Evolutionary conservation across 768 basidiomycete species (phyloP), one percentile per base, ranked within the genome.

Genomic region (Suillus alpinus): DNA sequence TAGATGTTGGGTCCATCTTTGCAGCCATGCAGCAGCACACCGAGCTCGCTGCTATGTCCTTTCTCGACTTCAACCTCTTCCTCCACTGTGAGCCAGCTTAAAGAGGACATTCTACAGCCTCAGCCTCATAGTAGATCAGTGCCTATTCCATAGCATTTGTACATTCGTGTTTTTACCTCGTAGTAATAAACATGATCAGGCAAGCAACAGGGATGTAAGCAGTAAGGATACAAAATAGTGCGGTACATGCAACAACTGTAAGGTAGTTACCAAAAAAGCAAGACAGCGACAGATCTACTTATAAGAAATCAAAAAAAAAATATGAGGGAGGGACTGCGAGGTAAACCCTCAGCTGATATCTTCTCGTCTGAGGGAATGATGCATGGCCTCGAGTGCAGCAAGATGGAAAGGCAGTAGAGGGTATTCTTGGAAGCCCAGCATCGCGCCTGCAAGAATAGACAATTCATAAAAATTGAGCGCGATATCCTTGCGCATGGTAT

Each of bases 331-430:
- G n/a, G n/a, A n/a, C n/a, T n/a, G n/a, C n/a, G n/a, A n/a, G 53
- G 59, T 8, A 26, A 40, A 58, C 23, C 44, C 41, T 66, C 61
- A 75, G 32, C 69, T 67, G 9, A 55, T 56, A 14, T 66, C 62
- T 56, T 73, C 72, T 41, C 73, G 73, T 43, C 65, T 66, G n/a
- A 80, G 68, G 4, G 77, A 76, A 34, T 69, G 67, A 18, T 73
- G 72, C 84, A 91, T 89, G 20, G 79, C 78, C 60, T 90, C 85
- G 29, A 91, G 78, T 16, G 89, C 89, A 34, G 85, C 86, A 39
- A 93, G 77, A 68, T 94, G 91, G 68, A 88, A 84, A 13, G 91
- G 92, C 56, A 94, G 71, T 41, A 77, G 75, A 10, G 83, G 78
- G 66, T 83, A 80, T 57, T 75, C 79, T 32, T 74, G 78, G 51